These are phyloP conservation scores for Ilyonectria robusta DNA, from an alignment of 2,329 filamentous ascomycete genomes.

Conservation along the genomic window DNA sequence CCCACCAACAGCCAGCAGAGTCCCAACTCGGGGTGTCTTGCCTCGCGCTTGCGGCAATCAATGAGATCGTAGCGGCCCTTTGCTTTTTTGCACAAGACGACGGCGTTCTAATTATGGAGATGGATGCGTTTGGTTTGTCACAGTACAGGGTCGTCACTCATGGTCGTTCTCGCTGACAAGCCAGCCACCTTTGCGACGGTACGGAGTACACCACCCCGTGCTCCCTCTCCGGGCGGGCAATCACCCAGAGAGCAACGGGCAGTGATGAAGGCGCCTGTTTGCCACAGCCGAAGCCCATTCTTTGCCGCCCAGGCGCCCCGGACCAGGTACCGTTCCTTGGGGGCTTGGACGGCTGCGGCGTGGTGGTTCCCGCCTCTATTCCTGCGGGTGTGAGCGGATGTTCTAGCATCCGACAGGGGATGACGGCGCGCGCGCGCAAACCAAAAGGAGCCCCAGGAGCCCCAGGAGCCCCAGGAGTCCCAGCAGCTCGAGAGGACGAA, in stretches of 20 bases:
- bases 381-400: constrained; percentile 41
- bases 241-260: constrained; percentile 1
- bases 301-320: constrained; percentile 38
- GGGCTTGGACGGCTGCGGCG: constrained; percentile 48
- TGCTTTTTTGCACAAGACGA: background rate
- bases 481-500: background rate
- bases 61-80: constrained; percentile 16
- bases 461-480: too few relatives aligned
- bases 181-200: background rate
- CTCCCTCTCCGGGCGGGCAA: background rate
- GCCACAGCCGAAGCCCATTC: constrained; percentile 14
- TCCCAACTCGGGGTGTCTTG: background rate
- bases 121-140: background rate
- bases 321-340: constrained; percentile 45
- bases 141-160: background rate
- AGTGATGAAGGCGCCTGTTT: constrained; percentile 5
- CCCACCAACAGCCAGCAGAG: constrained; percentile 9
- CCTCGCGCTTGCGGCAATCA: constrained; percentile 33
- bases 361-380: constrained; percentile 46
- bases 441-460: background rate
- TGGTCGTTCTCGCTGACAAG: background rate
- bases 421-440: constrained; percentile 34
- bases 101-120: constrained; percentile 29
- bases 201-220: background rate
- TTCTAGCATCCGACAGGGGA: constrained; percentile 38